These are phyloP conservation scores for Verticillium tricorpus DNA, from an alignment of 2,329 filamentous ascomycete species.

Conservation along the genomic window DNA sequence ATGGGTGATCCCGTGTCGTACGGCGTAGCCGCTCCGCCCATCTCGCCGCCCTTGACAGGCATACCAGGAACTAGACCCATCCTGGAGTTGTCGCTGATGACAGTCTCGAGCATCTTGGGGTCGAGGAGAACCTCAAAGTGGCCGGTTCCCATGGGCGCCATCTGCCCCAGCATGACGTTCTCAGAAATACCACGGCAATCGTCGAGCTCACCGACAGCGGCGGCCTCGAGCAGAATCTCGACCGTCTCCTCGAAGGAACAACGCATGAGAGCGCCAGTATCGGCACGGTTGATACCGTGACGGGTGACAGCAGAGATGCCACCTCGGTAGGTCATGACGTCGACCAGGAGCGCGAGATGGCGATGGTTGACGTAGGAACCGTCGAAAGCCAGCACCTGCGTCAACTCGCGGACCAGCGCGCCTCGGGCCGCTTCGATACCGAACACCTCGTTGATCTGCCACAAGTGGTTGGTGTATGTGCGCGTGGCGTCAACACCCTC, in stretches of 20 bases:
- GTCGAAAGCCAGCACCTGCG: slow-evolving; percentile 91
- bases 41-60: slow-evolving; percentile 67
- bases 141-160: slow-evolving; percentile 95
- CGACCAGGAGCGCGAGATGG: slow-evolving; percentile 88
- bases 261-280: slow-evolving; percentile 97
- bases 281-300: slow-evolving; percentile 96
- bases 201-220: slow-evolving; percentile 89
- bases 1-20: slow-evolving; percentile 87
- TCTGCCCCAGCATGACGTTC: slow-evolving; percentile 96
- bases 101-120: slow-evolving; percentile 90
- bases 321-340: slow-evolving; percentile 96
- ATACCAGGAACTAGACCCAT: slow-evolving; percentile 78
- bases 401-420: slow-evolving; percentile 82
- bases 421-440: slow-evolving; percentile 93
- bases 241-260: slow-evolving; percentile 99
- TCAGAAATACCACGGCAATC: slow-evolving; percentile 98
- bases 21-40: slow-evolving; percentile 84
- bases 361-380: slow-evolving; percentile 99
- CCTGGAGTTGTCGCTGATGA: slow-evolving; percentile 86
- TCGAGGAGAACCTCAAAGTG: slow-evolving; percentile 93
- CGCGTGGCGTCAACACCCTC: slow-evolving; percentile 81
- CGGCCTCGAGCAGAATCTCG: slow-evolving; percentile 94
- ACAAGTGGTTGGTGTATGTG: slow-evolving; percentile 93
- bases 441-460: slow-evolving; percentile 90
- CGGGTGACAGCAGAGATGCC: slow-evolving; percentile 94